phyloP scores from a whole-genome alignment of 345 rosid species.

The Hypericum perforatum region DNA sequence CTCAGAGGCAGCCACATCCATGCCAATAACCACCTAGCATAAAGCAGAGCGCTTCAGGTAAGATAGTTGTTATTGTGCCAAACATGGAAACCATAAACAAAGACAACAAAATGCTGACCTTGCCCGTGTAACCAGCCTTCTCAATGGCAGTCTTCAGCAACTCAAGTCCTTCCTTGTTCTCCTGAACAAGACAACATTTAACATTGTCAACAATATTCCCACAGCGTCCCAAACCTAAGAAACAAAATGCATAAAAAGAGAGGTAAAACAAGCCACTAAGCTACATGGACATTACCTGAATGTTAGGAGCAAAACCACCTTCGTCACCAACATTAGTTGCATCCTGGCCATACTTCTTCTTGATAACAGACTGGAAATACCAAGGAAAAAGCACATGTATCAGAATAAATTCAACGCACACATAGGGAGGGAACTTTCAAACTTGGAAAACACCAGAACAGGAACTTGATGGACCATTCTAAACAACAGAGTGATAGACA shows the following conservation, averaged over 20 bases:
- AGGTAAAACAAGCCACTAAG: not conserved
- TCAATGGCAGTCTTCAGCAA: conserved; percentile 85
- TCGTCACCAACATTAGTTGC: conserved; percentile 98
- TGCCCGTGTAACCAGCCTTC: conserved; percentile 84
- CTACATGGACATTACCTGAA: conserved; percentile 39
- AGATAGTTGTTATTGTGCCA: not conserved
- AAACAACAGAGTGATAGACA: not conserved
- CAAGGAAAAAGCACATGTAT: not conserved
- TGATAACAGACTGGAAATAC: conserved; percentile 47
- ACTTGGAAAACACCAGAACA: not conserved
- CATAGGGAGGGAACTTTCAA: not conserved
- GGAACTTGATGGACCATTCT: not conserved
- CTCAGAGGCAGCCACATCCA: conserved; percentile 99
- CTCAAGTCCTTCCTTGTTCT: conserved; percentile 98
- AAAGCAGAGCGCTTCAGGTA: conserved; percentile 3
- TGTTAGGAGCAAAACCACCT: conserved; percentile 97
- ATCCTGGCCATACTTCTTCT: conserved; percentile 99
- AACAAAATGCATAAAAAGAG: conserved; percentile 3
- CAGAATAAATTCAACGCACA: not conserved
- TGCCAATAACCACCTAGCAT: conserved; percentile 84
- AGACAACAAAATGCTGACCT: conserved; percentile 34
- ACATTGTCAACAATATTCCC: not conserved
- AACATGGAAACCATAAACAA: not conserved
- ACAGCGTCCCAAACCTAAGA: not conserved
- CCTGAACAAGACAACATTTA: conserved; percentile 29